Base-by-base conservation (phyloP, 1,284 basidiomycete genomes). In the Fomitopsis pinicola region DNA sequence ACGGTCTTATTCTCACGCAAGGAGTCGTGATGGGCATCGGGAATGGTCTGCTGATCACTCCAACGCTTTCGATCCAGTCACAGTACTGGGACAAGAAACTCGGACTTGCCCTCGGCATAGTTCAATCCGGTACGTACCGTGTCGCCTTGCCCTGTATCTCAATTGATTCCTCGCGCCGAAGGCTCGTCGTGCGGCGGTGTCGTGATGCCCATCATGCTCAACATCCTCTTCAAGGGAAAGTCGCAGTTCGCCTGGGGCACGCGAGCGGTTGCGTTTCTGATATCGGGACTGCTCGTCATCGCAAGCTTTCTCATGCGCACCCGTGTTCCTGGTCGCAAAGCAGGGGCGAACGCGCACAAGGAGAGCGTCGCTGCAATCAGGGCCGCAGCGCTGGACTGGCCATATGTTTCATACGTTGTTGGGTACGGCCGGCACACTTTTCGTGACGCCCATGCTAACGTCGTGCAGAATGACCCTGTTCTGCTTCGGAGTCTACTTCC, bases 1-100 rank as follows among this genome's bases (percentile, higher is more conserved):
- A 71, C 55, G 66, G 72, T 59, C 59, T 69, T 10, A 62, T 71
- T 53, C 66, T 72, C 10, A 53, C 66, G 3, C 71, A 73, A 65
- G 70, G 71, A 30, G 65, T 81, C 7, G 84, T 84, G 63, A 63
- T 82, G 3, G 66, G 71, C 10, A 77, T 84, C 62, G 78, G 77
- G 7, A 63, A 81, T 42, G 77, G 77, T 0, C 59, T 82, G 33
- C 79, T 71, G 42, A 64, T 65, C 57, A 15, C 65, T 2, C 68
- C 68, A 5, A 57, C 63, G 9, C 22, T 66, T 19, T 54, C 58
- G 1, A 50, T 62, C 12, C 57, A 59, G 46, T 58, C 62, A 5
- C 63, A 63, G 19, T 48, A 67, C 55, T 68, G 58, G 58, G 48
- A 60, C 38, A 59, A 56, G 42, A 33, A 56, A 7, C 55, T 64